Evolutionary conservation across 2,329 filamentous ascomycete species (phyloP).

Genomic region (Stenocarpella maydis): DNA sequence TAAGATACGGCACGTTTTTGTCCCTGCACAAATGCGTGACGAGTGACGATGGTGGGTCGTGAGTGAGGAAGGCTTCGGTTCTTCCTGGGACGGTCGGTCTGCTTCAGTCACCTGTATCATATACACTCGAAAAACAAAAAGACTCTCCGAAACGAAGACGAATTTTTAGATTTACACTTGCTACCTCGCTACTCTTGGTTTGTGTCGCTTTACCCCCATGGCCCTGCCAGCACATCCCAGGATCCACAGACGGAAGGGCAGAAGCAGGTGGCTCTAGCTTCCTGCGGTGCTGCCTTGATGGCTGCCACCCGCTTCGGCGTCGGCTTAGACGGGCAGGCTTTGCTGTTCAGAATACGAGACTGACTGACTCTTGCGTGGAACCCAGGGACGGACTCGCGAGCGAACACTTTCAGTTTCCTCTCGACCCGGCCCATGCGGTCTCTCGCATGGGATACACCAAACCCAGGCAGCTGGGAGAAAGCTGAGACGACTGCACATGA

Average conservation of each 20-base stretch:
- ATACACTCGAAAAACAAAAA: conserved; percentile 31
- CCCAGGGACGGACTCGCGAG: background rate
- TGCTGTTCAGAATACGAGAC: too few species aligned
- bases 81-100: conserved; percentile 20
- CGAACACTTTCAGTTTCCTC: background rate
- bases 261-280: background rate
- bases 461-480: background rate
- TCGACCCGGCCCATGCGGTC: background rate
- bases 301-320: too few species aligned
- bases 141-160: conserved; percentile 28
- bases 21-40: conserved; percentile 22
- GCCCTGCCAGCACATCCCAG: background rate
- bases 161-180: conserved; percentile 28
- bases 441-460: too few species aligned
- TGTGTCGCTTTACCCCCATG: background rate
- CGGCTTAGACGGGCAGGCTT: background rate
- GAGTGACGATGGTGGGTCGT: background rate
- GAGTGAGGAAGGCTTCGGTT: background rate
- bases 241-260: too few species aligned
- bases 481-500: background rate
- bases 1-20: conserved; percentile 12
- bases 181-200: background rate
- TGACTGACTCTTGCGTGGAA: background rate
- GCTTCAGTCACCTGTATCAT: conserved; percentile 30
- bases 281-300: background rate